These are phyloP conservation scores for Pichia phayaonensis DNA, from an alignment of 805 yeast species.

Conservation along the genomic window DNA sequence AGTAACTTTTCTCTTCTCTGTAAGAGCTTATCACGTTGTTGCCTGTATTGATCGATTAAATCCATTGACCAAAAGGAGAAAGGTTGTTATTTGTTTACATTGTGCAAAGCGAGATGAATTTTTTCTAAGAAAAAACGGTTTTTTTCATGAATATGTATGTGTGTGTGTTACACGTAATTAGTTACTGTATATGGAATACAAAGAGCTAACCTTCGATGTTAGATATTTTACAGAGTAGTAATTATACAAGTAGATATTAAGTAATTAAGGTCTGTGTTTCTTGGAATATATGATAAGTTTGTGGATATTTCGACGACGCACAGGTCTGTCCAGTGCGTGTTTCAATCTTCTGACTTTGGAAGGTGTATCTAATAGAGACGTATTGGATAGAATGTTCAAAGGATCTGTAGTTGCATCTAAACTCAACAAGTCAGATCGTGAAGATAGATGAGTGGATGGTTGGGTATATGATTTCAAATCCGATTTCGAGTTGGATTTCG, in stretches of 20 bases:
- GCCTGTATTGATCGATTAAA: background rate
- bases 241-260: background rate
- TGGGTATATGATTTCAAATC: background rate
- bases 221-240: background rate
- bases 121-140: no score
- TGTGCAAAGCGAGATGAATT: background rate
- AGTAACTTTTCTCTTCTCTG: background rate
- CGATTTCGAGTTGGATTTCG: background rate
- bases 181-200: no score
- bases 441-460: background rate
- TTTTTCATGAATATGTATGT: no score
- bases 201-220: no score
- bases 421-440: background rate
- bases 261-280: background rate
- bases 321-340: conserved; percentile 13
- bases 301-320: background rate
- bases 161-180: no score
- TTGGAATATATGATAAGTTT: background rate
- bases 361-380: conserved; percentile 17
- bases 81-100: no score
- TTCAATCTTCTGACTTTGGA: conserved; percentile 21
- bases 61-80: background rate
- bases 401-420: conserved; percentile 4
- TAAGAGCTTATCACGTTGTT: background rate
- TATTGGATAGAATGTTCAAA: conserved; percentile 2